Evolutionary conservation across 2,329 filamentous ascomycete species (phyloP), one percentile per base, ranked within the genome.

Genomic region (Diaporthe citri): DNA sequence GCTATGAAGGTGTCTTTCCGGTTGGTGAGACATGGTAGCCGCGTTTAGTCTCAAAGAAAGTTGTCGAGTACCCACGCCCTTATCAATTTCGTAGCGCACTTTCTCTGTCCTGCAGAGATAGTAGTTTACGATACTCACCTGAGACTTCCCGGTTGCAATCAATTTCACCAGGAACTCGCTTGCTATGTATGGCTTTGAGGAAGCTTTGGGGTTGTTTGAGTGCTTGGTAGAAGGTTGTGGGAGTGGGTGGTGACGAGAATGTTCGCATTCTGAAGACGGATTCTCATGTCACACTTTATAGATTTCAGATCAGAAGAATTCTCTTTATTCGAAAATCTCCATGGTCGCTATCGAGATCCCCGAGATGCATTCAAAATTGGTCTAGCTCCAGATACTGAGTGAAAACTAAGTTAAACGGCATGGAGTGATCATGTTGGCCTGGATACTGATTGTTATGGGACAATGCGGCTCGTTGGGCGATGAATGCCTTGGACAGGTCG

Each of bases 251-350:
- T 39, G 62, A 28, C 5, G 13, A 67, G 62, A 9, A 39, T 39
- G 31, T 20, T 17, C 3, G 3, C 1, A 39, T 8, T 67, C 36
- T 0, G 13, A 25, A 17, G 31, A 46, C 31, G 2, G 22, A 28
- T 12, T 2, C 31, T 20, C 10, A 15, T 34, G 3, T 34, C 60
- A 9, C 2, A 2, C 12, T 25, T 66, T 66, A 66, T 66, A 36
- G 3, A n/a, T 10, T 36, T 10, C 22, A 7, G 1, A 4, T 1
- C 1, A 20, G 1, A 20, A 28, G 0, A 3, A 12, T 17, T 12
- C n/a, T 22, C 28, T 15, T 46, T 34, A 25, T 64, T 31, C 4
- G 15, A 8, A 5, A 13, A 6, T 6, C 20, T 0, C 36, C 36
- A 39, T 10, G 36, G 36, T 12, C 4, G 7, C 4, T 4, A n/a